These are phyloP conservation scores for Plantago coronopus DNA, from an alignment of 305 asterid genomes.

Conservation along the genomic window DNA sequence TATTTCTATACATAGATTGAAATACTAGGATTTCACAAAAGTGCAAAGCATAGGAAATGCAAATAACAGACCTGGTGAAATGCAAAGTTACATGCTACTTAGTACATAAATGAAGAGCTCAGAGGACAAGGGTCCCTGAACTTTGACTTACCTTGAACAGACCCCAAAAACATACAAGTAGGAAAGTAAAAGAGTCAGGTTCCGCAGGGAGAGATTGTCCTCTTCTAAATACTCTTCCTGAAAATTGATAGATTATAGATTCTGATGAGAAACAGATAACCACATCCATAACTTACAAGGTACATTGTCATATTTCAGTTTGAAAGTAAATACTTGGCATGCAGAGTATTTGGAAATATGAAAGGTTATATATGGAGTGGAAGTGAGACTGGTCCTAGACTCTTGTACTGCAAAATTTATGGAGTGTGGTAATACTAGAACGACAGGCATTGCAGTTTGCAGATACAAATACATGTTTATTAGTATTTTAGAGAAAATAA, in stretches of 20 bases:
- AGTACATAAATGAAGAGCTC: constrained; percentile 1
- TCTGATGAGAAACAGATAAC: constrained; percentile 21
- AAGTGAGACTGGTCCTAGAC: too few species aligned
- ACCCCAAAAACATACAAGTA: constrained; percentile 75
- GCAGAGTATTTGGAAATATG: too few species aligned
- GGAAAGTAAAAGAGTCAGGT: constrained; percentile 76
- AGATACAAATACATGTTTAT: not conserved
- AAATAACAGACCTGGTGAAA: too few species aligned
- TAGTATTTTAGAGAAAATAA: not conserved
- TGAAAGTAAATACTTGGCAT: constrained; percentile 5
- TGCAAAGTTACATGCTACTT: too few species aligned
- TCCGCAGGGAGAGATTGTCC: constrained; percentile 79
- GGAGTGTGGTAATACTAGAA: too few species aligned
- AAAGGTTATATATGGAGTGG: too few species aligned
- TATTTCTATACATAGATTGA: too few species aligned
- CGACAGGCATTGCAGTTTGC: too few species aligned
- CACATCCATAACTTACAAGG: constrained; percentile 5
- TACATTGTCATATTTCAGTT: constrained; percentile 9
- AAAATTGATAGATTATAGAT: constrained; percentile 27
- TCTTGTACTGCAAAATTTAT: not conserved
- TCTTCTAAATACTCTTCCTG: constrained; percentile 87
- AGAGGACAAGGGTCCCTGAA: constrained; percentile 8
- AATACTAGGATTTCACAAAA: too few species aligned
- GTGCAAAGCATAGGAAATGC: too few species aligned
- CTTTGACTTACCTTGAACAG: constrained; percentile 60